Evolutionary conservation across 176 grass and related monocot genomes (phyloP), one percentile per base, ranked within the genome.

Genomic region (Thalia dealbata): DNA sequence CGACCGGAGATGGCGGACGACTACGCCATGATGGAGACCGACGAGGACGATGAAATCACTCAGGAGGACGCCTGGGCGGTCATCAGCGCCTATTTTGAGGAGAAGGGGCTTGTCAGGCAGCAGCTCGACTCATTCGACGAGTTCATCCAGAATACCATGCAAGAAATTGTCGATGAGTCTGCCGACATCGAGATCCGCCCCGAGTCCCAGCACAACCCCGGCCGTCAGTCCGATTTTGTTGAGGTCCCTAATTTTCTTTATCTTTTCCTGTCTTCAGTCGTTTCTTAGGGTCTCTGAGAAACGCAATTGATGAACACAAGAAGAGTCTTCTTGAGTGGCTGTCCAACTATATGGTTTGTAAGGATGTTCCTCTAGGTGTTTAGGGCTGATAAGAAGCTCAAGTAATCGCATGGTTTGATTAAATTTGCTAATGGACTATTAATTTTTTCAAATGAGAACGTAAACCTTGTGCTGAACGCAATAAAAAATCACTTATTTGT

Each of bases 81-180:
- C 45, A 99, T 99, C 85, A 93, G 85, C 50, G 90, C 90, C 74
- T 99, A 99, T 80, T 99, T 99, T 71, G 85, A 93, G 83, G 95
- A 99, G 81, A 99, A 99, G 79, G 95, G 95, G 60, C 83, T 99
- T 48, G 95, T 99, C 44, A 81, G 90, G 15, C 90, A 99, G 85
- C 87, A 99, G 76, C 87, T 99, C 26, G 95, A 93, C 42, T 99
- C 95, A 62, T 99, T 99, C 73, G 95, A 99, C 44, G 85, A 91
- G 87, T 99, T 99, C 73, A 99, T 99, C 64, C 87, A 93, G 85
- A 99, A 93, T 71, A 93, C 85, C 54, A 99, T 93, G 95, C 95
- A 99, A 76, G 95, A 99, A 67, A 99, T 99, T 46, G 95, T 99
- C 29, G 87, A 93, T 12, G 90, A 99, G 73, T 93, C 95, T 1